Evolutionary conservation across 2,329 filamentous ascomycete species (phyloP), one percentile per base, ranked within the genome.

Genomic region (Botryotinia convoluta): DNA sequence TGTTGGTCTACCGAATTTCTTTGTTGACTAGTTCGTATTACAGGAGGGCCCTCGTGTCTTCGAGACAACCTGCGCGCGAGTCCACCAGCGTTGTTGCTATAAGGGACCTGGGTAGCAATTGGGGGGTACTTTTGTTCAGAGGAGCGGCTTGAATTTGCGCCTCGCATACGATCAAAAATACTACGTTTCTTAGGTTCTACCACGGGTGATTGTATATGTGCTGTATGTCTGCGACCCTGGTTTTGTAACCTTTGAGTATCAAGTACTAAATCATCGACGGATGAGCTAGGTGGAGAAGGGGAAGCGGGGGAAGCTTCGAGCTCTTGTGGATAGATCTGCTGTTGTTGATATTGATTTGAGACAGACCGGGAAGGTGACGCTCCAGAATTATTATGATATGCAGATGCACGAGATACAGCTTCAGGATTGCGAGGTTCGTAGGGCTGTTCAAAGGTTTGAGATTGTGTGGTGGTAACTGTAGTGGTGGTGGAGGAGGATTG

Each of bases 11-110:
- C 77, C 59, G 79, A 81, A 16, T 78, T 79, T 14, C 79, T 78
- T 77, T 84, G 82, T 76, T 82, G 81, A 59, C 79, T 73, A 70
- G 85, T 85, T 78, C 84, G 84, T 76, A 86, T 75, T 16, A 71
- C 67, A 77, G 77, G 81, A 79, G 77, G 82, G 80, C 81, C 86
- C 84, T 84, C 86, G 87, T 80, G 86, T 82, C 78, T 88, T 85
- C 83, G 90, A 62, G 89, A 91, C 45, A 86, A 84, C 77, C 87
- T 84, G 76, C 88, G 88, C 76, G 82, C 84, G 65, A 89, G 81
- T 69, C 85, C 84, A 65, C 81, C 76, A 74, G 83, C 83, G 78
- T 86, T 87, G 79, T 87, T 86, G 84, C 87, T 86, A 45, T 69
- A 61, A 4, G 51, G 32, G 26, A 42, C 63, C 68, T 69, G 71